phyloP scores from a whole-genome alignment of 1,284 basidiomycete species.

The Leccinum huronense region DNA sequence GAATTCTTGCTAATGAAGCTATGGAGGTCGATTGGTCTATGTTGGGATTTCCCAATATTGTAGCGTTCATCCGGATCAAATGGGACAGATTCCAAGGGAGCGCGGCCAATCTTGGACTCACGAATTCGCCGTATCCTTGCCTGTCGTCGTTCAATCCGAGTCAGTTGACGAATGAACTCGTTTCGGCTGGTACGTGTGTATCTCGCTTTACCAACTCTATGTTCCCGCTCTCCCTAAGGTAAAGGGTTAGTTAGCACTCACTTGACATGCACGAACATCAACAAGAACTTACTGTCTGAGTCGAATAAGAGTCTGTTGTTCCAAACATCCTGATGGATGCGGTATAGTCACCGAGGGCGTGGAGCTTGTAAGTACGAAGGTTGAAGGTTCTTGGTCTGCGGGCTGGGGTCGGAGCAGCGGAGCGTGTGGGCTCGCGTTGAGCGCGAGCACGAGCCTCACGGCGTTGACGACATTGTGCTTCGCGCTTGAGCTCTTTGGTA shows the following conservation, averaged over 20 bases:
- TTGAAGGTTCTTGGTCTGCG: slow-evolving; percentile 20
- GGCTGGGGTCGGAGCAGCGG: background rate
- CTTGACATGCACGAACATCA: no score
- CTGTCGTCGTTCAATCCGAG: background rate
- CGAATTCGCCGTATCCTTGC: background rate
- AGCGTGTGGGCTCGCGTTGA: background rate
- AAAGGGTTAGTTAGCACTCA: no score
- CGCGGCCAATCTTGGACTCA: background rate
- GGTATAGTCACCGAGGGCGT: slow-evolving; percentile 23
- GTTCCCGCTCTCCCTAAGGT: no score
- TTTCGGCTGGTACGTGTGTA: no score
- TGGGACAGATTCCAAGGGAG: background rate
- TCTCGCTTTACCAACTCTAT: no score
- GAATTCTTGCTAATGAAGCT: background rate
- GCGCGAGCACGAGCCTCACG: background rate
- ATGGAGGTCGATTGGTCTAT: no score
- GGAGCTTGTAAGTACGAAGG: slow-evolving; percentile 25
- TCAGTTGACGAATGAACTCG: no score
- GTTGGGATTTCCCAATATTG: background rate
- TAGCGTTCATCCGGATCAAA: background rate
- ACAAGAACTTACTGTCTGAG: no score
- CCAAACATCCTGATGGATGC: slow-evolving; percentile 16
- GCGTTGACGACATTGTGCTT: background rate
- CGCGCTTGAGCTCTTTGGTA: slow-evolving; percentile 2
- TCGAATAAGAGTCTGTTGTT: background rate